Base-by-base conservation (phyloP, 2,329 filamentous ascomycete genomes). In the Alternaria triticimaculans region DNA sequence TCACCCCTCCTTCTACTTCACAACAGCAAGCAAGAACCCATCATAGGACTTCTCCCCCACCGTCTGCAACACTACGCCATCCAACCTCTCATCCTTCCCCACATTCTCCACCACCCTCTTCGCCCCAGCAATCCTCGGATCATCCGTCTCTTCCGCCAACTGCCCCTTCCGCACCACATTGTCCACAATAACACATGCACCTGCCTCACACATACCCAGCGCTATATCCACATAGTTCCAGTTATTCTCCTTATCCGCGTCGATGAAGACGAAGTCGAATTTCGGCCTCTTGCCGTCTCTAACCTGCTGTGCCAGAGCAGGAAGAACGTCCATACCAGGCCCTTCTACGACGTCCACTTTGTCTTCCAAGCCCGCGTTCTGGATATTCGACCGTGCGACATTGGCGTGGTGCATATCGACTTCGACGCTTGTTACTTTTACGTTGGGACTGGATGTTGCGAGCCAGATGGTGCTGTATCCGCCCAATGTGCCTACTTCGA, bases 401-500 rank as follows among this genome's bases (percentile, higher is more conserved):
- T 82, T 75, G 0, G 81, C 82, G 58, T 85, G 80, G 23, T 84
- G 78, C 0, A 79, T 68, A 60, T 86, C 72, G 37, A 85, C 80
- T 68, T 88, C 86, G 53, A 88, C 80, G 50, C 81, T 86, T 0
- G 84, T 87, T 15, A 88, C 81, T 18, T 80, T 71, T 5, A 80
- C 68, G 20, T 76, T 70, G 0, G 79, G 77, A 11, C 72, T 75
- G 12, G 77, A 71, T 20, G 73, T 73, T 3, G 85, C 85, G 53
- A 88, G 80, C 80, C 84, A 88, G 58, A 87, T 85, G 14, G 84
- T 82, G 1, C 82, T 83, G 72, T 87, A 88, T 8, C 82, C 86
- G 12, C 86, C 86, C 25, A 88, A 72, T 0, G 85, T 87, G 23
- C 87, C 87, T 51, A 88, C 78, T 70, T 89, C 87, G 37, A 88